Evolutionary conservation across 2,329 filamentous ascomycete genomes (phyloP).

Genomic region (Neopestalotiopsis sp.): DNA sequence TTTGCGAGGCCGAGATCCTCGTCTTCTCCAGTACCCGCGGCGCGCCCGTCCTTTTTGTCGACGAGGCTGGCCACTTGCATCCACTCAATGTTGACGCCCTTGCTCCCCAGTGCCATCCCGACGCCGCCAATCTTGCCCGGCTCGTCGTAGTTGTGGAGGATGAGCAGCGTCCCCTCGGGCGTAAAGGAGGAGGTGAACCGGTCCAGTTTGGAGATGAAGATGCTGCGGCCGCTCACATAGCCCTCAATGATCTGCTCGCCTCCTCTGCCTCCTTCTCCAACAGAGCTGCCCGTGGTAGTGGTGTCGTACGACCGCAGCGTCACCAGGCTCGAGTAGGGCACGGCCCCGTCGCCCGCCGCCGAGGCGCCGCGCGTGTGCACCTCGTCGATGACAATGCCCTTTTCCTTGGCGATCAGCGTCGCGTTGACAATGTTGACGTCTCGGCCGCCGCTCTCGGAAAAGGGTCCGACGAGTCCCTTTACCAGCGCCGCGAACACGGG

Average conservation of each 20-base stretch:
- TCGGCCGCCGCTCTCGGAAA: constrained; percentile 67
- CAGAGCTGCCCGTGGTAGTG: constrained; percentile 21
- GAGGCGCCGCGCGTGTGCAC: constrained; percentile 62
- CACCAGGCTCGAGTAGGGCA: constrained; percentile 71
- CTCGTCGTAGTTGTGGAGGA: constrained; percentile 81
- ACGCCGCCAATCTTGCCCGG: constrained; percentile 85
- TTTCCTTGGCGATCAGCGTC: constrained; percentile 74
- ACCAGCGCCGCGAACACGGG: constrained; percentile 80
- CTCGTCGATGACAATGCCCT: constrained; percentile 79
- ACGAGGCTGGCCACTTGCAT: constrained; percentile 72
- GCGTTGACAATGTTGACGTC: constrained; percentile 88
- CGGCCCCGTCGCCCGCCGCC: constrained; percentile 50
- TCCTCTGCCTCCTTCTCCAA: neutral
- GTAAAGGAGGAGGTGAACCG: constrained; percentile 76
- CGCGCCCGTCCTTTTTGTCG: neutral
- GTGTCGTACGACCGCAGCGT: constrained; percentile 63
- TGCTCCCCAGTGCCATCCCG: constrained; percentile 70
- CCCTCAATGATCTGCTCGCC: constrained; percentile 60
- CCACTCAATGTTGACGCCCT: constrained; percentile 78
- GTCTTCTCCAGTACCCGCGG: constrained; percentile 14
- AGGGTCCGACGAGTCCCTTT: constrained; percentile 74
- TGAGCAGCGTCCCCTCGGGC: constrained; percentile 75
- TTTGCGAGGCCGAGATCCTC: constrained; percentile 17
- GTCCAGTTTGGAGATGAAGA: constrained; percentile 75
- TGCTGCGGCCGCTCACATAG: constrained; percentile 66